These are phyloP conservation scores for Termitomyces bulborhizus DNA, from an alignment of 768 basidiomycete species.

Conservation along the genomic window DNA sequence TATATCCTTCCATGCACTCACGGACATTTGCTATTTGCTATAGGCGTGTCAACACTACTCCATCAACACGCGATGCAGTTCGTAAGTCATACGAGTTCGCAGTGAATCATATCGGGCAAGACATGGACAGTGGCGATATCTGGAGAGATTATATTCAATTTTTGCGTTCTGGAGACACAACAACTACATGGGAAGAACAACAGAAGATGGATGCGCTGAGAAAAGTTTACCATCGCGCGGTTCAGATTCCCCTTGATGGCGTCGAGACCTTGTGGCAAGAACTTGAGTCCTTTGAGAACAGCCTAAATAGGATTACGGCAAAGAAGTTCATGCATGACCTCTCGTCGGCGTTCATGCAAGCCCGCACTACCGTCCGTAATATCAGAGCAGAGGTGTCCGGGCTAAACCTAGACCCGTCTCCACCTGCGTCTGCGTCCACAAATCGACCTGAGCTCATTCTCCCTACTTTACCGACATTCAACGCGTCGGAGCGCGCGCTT, in stretches of 20 bases:
- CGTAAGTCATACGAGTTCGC: constrained; percentile 93
- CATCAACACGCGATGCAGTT: constrained; percentile 68
- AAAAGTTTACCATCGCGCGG: constrained; percentile 88
- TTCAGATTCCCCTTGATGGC: constrained; percentile 91
- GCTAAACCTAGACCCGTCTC: constrained; percentile 37
- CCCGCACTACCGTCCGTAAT: constrained; percentile 81
- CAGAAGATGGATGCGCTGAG: constrained; percentile 93
- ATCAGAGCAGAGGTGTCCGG: constrained; percentile 41
- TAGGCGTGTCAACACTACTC: constrained; percentile 64
- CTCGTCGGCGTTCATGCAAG: constrained; percentile 94
- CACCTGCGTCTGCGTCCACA: constrained; percentile 21
- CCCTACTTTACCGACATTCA: constrained; percentile 69
- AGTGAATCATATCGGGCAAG: constrained; percentile 80
- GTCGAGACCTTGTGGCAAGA: constrained; percentile 95
- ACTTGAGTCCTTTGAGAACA: constrained; percentile 86
- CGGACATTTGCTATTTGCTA: not conserved
- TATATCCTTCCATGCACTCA: not conserved
- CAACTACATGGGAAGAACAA: constrained; percentile 91
- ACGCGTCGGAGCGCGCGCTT: constrained; percentile 60
- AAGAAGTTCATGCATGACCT: constrained; percentile 95
- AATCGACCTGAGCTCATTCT: constrained; percentile 50
- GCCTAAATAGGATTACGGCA: constrained; percentile 86
- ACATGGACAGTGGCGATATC: constrained; percentile 87
- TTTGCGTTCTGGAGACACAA: constrained; percentile 70
- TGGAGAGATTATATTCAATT: constrained; percentile 96